Evolutionary conservation across 306 rosid species (phyloP), one percentile per base, ranked within the genome.

Genomic region (Acacia melanoxylon): DNA sequence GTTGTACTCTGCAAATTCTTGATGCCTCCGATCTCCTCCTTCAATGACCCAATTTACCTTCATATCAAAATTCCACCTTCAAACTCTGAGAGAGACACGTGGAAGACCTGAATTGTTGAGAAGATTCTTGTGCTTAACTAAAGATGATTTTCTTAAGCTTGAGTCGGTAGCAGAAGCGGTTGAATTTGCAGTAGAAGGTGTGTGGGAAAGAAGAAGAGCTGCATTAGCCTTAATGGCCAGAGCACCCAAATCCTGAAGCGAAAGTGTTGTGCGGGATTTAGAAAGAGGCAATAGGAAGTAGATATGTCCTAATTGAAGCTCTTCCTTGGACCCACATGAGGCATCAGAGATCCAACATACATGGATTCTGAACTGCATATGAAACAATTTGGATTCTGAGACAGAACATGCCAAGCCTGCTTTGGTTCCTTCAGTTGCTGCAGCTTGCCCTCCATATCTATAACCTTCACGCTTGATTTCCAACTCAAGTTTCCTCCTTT

Each of bases 191-290:
- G 51, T 4, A 42, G 31, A 11, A 69, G 31, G 4, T 11, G 33
- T 22, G 17, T 42, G 54, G 2, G 85, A 77, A 82, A 24, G 81
- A 77, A 83, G 77, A 58, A 93, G 89, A 41, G 89, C 97, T 9
- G 80, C 86, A 74, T 89, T 81, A 59, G 95, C 91, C 83, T 87
- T 88, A 81, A 87, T 79, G 44, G 97, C 91, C 1, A 91, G 78
- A 19, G 81, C 44, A 16, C 97, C 84, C 59, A 93, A 56, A 4
- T 89, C 91, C 3, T 85, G 89, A 0, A 93, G 87, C 45, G 92
- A 83, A 22, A 93, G 90, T 9, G 87, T 79, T 0, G 35, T 5
- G 0, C 61, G 62, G 14, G 86, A 82, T 79, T 87, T 86, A 20
- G 85, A 41, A 19, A 75, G 72, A 56, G 93, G 95, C 12, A 91